These are phyloP conservation scores for Mycosphaerelloides madeirae DNA, from an alignment of 2,329 filamentous ascomycete genomes.

Conservation along the genomic window DNA sequence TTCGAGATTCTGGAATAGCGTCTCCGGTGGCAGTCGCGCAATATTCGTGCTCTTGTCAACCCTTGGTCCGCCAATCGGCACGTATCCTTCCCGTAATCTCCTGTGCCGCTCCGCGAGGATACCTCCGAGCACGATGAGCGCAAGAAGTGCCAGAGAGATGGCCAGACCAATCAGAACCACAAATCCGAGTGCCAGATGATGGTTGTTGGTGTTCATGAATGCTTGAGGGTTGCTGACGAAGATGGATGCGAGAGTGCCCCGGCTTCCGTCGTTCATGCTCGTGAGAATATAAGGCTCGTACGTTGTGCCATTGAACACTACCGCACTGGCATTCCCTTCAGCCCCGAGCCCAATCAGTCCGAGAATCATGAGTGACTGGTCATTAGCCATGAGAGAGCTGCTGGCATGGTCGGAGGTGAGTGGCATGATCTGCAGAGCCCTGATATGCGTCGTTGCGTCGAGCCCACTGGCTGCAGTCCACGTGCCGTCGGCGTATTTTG, in stretches of 20 bases:
- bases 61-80: conserved; percentile 30
- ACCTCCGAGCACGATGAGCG: conserved; percentile 70
- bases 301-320: conserved; percentile 76
- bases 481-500: conserved; percentile 67
- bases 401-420: conserved; percentile 63
- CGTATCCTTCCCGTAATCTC: conserved; percentile 75
- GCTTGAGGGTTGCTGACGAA: conserved; percentile 74
- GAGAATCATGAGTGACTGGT: conserved; percentile 75
- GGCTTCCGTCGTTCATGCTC: conserved; percentile 56
- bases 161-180: conserved; percentile 76
- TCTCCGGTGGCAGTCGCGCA: conserved; percentile 47
- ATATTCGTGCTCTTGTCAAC: conserved; percentile 45
- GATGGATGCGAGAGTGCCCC: conserved; percentile 72
- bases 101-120: conserved; percentile 70
- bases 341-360: conserved; percentile 70
- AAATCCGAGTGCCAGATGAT: conserved; percentile 65
- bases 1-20: conserved; percentile 27
- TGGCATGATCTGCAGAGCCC: conserved; percentile 75
- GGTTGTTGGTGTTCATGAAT: conserved; percentile 57
- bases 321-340: conserved; percentile 80
- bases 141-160: conserved; percentile 71
- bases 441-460: conserved; percentile 62
- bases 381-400: conserved; percentile 58
- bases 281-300: conserved; percentile 79
- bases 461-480: conserved; percentile 68